phyloP scores from a whole-genome alignment of 2,329 filamentous ascomycete genomes.

The Cytospora piceae region DNA sequence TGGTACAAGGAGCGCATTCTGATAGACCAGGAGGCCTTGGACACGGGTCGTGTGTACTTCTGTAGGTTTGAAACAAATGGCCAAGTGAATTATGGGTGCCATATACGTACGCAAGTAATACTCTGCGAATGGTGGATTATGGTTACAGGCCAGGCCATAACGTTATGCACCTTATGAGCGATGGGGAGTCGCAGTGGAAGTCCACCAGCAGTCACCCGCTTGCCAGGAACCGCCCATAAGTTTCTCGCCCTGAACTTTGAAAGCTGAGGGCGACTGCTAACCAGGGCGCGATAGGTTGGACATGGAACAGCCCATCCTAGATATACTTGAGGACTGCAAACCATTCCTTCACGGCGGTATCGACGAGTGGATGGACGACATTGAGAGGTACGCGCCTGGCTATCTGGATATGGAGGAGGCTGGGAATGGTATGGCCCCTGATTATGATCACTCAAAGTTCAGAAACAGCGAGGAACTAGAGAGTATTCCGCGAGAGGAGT shows the following conservation, averaged over 20 bases:
- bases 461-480: background rate
- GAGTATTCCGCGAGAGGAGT: slow-evolving; percentile 6
- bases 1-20: background rate
- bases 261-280: background rate
- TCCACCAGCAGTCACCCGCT: background rate
- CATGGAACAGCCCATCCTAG: slow-evolving; percentile 7
- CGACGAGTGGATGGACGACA: slow-evolving; percentile 18
- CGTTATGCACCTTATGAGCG: too few relatives aligned
- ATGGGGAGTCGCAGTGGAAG: background rate
- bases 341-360: background rate
- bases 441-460: slow-evolving; percentile 4
- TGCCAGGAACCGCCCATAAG: background rate
- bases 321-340: slow-evolving; percentile 8
- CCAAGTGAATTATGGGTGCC: background rate
- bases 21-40: background rate
- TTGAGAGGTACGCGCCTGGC: slow-evolving; percentile 19
- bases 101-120: too few relatives aligned
- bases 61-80: slow-evolving; percentile 9
- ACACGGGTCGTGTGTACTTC: slow-evolving; percentile 4
- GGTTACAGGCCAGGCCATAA: too few relatives aligned
- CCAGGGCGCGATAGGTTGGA: background rate
- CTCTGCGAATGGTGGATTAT: too few relatives aligned
- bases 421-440: background rate
- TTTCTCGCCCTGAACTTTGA: background rate
- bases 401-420: slow-evolving; percentile 7